Percentiles rank a stretch among this genome's conserved stretches.
phyloP scores from a whole-genome alignment of 768 basidiomycete genomes.

The Rubroboletus satanas region DNA sequence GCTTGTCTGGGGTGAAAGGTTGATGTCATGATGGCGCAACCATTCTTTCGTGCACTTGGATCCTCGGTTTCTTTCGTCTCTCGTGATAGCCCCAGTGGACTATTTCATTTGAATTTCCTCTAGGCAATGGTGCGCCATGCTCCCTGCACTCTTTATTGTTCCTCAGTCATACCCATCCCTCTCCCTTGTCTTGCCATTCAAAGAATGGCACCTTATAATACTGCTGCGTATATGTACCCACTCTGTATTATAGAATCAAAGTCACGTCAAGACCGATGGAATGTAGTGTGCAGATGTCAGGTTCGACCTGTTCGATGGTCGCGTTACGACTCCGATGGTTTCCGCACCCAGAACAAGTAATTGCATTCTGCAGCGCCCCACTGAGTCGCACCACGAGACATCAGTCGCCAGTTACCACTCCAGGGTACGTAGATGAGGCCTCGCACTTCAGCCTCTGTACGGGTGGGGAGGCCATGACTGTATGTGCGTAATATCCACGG shows the following conservation, averaged over 20 bases:
- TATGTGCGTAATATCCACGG: slow-evolving; percentile 62
- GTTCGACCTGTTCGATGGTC: background rate
- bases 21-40: slow-evolving; percentile 53
- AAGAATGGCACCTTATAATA: background rate
- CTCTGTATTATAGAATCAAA: slow-evolving; percentile 17
- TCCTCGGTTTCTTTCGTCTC: background rate
- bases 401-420: slow-evolving; percentile 64
- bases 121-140: background rate
- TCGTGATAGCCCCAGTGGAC: background rate
- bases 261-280: too few relatives aligned
- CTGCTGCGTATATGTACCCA: slow-evolving; percentile 12
- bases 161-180: background rate
- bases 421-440: slow-evolving; percentile 77
- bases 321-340: slow-evolving; percentile 38
- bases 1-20: slow-evolving; percentile 74
- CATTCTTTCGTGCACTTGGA: background rate
- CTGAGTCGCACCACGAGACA: slow-evolving; percentile 48
- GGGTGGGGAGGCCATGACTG: slow-evolving; percentile 46
- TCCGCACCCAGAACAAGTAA: slow-evolving; percentile 87
- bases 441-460: slow-evolving; percentile 73
- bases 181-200: background rate
- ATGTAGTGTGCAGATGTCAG: background rate
- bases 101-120: background rate
- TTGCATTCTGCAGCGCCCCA: slow-evolving; percentile 58
- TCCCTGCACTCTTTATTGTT: background rate